Conservation (phyloP, 805 yeast genomes). For the Clavispora asparagi region DNA sequence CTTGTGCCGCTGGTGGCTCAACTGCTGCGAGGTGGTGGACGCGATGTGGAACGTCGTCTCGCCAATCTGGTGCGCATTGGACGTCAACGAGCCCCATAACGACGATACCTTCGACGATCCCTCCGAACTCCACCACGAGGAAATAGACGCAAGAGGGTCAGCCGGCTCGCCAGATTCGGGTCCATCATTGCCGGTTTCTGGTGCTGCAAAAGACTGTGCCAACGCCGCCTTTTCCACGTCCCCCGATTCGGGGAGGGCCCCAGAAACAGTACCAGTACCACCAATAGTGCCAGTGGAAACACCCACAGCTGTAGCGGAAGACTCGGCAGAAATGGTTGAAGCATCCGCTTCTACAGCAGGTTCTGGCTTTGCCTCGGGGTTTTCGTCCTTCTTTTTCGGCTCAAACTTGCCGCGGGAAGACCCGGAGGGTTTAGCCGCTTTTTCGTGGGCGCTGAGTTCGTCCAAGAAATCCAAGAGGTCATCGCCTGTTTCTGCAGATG, state of each 20-base stretch:
- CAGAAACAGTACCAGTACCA: neutral
- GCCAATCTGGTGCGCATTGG: slow-evolving; percentile 43
- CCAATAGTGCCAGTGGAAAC: neutral
- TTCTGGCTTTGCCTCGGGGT: neutral
- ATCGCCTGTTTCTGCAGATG: slow-evolving; percentile 38
- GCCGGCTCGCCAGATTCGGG: slow-evolving; percentile 13
- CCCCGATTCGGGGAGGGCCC: neutral
- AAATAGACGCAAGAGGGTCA: slow-evolving; percentile 61
- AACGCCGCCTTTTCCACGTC: neutral
- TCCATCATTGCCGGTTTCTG: neutral
- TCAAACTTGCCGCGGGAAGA: slow-evolving; percentile 25
- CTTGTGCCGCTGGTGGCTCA: slow-evolving; percentile 36
- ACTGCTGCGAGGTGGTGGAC: slow-evolving; percentile 36
- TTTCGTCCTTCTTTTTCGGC: slow-evolving; percentile 22
- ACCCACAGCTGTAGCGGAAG: too few relatives aligned
- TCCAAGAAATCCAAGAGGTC: slow-evolving; percentile 56
- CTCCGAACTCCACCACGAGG: slow-evolving; percentile 71
- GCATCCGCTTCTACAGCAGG: neutral
- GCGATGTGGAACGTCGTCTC: slow-evolving; percentile 51
- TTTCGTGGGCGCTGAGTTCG: slow-evolving; percentile 63
- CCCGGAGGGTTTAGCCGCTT: slow-evolving; percentile 16
- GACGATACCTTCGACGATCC: slow-evolving; percentile 64
- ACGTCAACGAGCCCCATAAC: slow-evolving; percentile 63
- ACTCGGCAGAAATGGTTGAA: neutral
- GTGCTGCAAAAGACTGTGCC: neutral